Conservation (phyloP, 805 yeast genomes). For the Candida hungchunana region DNA sequence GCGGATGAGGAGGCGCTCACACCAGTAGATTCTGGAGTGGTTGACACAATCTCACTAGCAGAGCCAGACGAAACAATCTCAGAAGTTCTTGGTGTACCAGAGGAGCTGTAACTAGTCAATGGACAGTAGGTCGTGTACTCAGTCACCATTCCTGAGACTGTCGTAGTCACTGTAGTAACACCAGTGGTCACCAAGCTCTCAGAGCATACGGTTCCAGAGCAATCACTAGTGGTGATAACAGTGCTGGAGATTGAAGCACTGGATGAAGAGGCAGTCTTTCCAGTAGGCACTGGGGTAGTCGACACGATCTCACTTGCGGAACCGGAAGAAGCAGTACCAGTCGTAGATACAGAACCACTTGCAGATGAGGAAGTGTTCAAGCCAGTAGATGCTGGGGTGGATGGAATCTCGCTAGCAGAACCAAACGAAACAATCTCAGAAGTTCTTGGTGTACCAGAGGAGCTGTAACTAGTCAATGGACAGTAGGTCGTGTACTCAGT, state of each 20-base stretch:
- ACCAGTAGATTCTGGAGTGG: no score
- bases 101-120: background rate
- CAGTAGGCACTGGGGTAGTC: no score
- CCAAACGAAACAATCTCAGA: background rate
- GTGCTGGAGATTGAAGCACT: no score
- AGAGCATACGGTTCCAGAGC: conserved; percentile 1
- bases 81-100: background rate
- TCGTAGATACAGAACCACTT: no score
- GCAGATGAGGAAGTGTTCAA: no score
- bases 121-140: conserved; percentile 5
- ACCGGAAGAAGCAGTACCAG: no score
- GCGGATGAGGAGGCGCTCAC: no score
- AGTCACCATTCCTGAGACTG: background rate
- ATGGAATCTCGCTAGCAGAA: background rate
- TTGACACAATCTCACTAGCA: background rate
- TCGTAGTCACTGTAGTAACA: conserved; percentile 1
- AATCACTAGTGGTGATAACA: background rate
- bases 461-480: conserved; percentile 1
- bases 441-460: background rate
- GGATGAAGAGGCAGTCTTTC: no score
- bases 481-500: conserved; percentile 5
- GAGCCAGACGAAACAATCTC: background rate
- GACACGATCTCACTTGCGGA: no score
- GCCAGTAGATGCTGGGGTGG: no score
- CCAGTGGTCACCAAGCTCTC: conserved; percentile 1